These are phyloP conservation scores for Cadophora luteo-olivacea DNA, from an alignment of 2,329 filamentous ascomycete genomes.

Conservation along the genomic window DNA sequence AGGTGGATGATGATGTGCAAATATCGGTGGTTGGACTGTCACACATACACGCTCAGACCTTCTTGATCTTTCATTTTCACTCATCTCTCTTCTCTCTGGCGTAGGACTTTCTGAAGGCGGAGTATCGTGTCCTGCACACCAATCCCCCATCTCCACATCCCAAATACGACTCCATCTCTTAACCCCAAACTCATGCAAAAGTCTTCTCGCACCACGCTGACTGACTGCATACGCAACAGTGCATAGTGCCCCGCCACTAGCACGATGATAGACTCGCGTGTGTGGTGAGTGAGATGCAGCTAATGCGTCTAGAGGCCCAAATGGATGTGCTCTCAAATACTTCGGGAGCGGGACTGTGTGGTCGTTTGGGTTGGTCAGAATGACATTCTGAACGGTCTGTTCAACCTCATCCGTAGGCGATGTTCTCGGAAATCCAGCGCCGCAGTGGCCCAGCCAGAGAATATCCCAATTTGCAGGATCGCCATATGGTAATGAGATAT, in stretches of 20 bases:
- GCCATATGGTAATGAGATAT: constrained; percentile 25
- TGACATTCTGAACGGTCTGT: constrained; percentile 18
- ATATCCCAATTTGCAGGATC: constrained; percentile 32
- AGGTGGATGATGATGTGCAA: constrained; percentile 33
- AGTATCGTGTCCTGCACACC: constrained; percentile 30
- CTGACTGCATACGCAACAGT: constrained; percentile 34
- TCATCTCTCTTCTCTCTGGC: constrained; percentile 2
- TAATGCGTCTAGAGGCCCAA: constrained; percentile 32
- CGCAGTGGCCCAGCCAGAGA: constrained; percentile 34
- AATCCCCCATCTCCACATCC: constrained; percentile 32
- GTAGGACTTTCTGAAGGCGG: background rate
- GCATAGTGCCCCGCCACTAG: constrained; percentile 30
- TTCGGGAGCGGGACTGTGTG: constrained; percentile 29
- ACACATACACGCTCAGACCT: constrained; percentile 27
- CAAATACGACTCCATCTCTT: constrained; percentile 31
- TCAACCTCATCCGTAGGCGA: background rate
- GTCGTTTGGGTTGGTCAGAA: constrained; percentile 27
- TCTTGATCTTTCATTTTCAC: constrained; percentile 7
- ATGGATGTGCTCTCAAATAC: constrained; percentile 32
- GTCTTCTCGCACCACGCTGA: constrained; percentile 30
- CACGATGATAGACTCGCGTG: constrained; percentile 31
- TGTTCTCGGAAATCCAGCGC: constrained; percentile 29
- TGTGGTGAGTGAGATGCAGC: constrained; percentile 25
- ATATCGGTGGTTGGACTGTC: constrained; percentile 31
- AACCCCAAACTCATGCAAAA: constrained; percentile 31